These are phyloP conservation scores for Nitzschia sp. DNA, from an alignment of 108 stramenopile genomes.

Conservation along the genomic window DNA sequence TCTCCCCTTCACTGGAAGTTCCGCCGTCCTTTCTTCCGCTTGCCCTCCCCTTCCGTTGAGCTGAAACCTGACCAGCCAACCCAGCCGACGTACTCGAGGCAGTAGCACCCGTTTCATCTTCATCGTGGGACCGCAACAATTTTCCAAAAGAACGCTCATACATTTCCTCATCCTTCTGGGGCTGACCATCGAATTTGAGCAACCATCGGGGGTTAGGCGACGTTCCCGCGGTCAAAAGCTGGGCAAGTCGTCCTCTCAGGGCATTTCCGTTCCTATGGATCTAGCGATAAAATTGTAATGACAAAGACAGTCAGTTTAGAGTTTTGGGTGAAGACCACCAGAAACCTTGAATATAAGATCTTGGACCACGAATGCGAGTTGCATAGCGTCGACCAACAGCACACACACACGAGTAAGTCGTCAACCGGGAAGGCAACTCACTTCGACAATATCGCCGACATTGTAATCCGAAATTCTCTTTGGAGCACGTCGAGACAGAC, in stretches of 20 bases:
- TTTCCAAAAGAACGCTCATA: constrained; percentile 51
- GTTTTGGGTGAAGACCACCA: no score
- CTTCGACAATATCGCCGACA: constrained; percentile 54
- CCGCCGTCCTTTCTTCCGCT: background rate
- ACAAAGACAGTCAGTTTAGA: no score
- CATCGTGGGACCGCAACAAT: constrained; percentile 11
- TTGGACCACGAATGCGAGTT: no score
- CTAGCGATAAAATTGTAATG: constrained; percentile 24
- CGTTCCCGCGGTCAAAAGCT: constrained; percentile 37
- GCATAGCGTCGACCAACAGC: no score
- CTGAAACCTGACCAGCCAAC: no score
- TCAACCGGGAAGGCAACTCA: no score
- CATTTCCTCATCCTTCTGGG: constrained; percentile 53
- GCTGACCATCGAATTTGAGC: constrained; percentile 38
- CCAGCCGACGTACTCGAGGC: background rate
- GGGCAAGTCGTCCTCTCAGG: constrained; percentile 34
- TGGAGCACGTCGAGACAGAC: constrained; percentile 38
- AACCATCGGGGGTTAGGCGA: constrained; percentile 53
- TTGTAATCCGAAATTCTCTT: constrained; percentile 40
- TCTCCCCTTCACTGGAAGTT: constrained; percentile 29
- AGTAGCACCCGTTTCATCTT: constrained; percentile 13
- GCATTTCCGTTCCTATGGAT: constrained; percentile 29
- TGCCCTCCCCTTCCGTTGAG: background rate
- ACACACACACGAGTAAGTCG: no score
- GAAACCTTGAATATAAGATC: no score